Evolutionary conservation across 345 rosid genomes (phyloP), one percentile per base, ranked within the genome.

Genomic region (Orychophragmus violaceus): DNA sequence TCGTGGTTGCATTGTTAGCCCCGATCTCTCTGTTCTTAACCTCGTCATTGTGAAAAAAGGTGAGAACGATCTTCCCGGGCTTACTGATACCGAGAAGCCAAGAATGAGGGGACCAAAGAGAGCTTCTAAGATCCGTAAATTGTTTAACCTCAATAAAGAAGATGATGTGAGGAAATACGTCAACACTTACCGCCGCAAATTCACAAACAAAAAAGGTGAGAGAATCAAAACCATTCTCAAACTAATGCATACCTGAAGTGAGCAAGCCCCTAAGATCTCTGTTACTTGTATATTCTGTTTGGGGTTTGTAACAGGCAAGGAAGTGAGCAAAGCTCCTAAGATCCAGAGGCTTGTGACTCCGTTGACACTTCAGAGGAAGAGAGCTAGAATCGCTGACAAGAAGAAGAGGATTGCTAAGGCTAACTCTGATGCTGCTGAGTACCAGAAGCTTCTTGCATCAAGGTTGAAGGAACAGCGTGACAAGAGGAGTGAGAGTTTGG

Each of bases 21-120:
- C 69, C 4, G 94, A 87, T 59, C 86, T 89, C 37, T 87, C 91
- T 66, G 91, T 89, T 57, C 72, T 89, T 62, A 89, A 89, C 86
- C 78, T 86, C 74, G 87, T 86, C 36, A 84, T 86, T 59, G 90
- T 86, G 69, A 86, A 83, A 85, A 85, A 85, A 74, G 96, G 90
- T 62, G 96, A 89, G 13, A 78, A 76, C 49, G 92, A 87, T 33
- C 82, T 89, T 46, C 96, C 90, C 5, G 93, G 96, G 18, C 80
- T 87, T 32, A 89, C 96, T 0, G 89, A 89, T 59, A 83, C 76
- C 3, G 87, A 83, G 80, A 86, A 81, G 70, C 90, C 90, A 24
- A 84, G 96, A 58, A 89, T 86, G 96, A 81, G 90, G 45, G 96
- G 92, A 33, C 96, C 96, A 6, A 89, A 86, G 76, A 86, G 90